Base-by-base conservation (phyloP, 1,284 basidiomycete species). In the Boletus semigastroideus region DNA sequence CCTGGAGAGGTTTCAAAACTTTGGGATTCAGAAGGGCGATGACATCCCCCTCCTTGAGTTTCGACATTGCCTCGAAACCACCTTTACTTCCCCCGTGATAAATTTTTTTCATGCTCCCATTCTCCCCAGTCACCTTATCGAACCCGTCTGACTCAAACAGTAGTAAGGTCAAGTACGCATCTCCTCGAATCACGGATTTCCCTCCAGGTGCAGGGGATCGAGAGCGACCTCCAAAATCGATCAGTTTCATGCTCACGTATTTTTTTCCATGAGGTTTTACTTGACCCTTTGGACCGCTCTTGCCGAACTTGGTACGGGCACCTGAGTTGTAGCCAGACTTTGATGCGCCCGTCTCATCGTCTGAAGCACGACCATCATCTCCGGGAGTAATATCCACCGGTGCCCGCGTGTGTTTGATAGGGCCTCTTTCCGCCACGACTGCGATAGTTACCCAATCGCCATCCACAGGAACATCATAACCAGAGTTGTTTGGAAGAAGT, bases 371-470 rank as follows among this genome's bases (percentile, higher is more conserved):
- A 8, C 67, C 69, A 53, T 78, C 76, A 37, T 77, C 78, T 14
- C 76, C 78, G 27, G 69, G 75, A 19, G 74, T 74, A 33, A 81
- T 62, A n/a, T 75, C 74, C 5, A 86, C 80, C 10, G 86, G 83
- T 14, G 85, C 83, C 52, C 77, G 80, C 39, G 79, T 87, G 58
- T 84, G 77, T 56, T 80, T 83, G 59, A 93, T 73, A 19, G 83
- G 83, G 5, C 90, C 86, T 31, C 92, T 83, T 70, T 94, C 91
- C 5, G 91, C 92, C 20, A 96, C 82, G 8, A 94, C 92, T 2
- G 89, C 92, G 48, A 96, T 89, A 9, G 90, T 90, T 42, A 95
- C 80, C 87, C 90, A 98, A 69, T 98, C 96, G 2, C 91, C 90
- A 6, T 84, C 82, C 5, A 98, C 85, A 3, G 95, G 95, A 0